Evolutionary conservation across 371 early-diverging fungal species (phyloP).

Genomic region (Rhizopus sp.): DNA sequence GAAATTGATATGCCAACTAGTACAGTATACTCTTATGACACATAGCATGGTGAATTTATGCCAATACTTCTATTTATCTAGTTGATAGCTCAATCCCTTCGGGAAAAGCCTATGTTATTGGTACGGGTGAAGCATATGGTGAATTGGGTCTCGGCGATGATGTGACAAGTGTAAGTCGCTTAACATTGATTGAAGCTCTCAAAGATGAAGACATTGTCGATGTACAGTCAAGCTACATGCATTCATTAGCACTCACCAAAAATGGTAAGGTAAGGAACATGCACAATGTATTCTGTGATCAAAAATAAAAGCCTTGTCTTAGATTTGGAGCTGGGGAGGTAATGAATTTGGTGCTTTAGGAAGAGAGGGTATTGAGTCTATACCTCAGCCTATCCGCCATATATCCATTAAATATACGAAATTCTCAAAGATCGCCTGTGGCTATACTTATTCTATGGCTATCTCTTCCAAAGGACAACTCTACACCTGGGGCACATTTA

Average conservation of each 20-base stretch:
- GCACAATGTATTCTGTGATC: neutral
- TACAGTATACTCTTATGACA: no score
- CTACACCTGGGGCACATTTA: slow-evolving; percentile 95
- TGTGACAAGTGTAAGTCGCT: slow-evolving; percentile 66
- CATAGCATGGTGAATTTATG: no score
- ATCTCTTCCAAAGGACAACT: slow-evolving; percentile 82
- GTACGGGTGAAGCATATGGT: slow-evolving; percentile 85
- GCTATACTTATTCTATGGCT: slow-evolving; percentile 89
- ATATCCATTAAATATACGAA: slow-evolving; percentile 61
- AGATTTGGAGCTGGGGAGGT: slow-evolving; percentile 94
- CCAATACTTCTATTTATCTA: no score
- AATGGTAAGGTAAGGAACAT: slow-evolving; percentile 64
- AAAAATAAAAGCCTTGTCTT: neutral
- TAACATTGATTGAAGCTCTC: slow-evolving; percentile 69
- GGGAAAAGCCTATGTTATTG: slow-evolving; percentile 87
- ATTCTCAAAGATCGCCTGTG: slow-evolving; percentile 86
- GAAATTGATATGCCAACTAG: no score
- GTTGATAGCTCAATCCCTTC: neutral
- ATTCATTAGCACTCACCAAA: slow-evolving; percentile 76
- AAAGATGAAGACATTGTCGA: slow-evolving; percentile 62
- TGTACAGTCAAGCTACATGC: slow-evolving; percentile 85
- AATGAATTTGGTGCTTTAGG: slow-evolving; percentile 97
- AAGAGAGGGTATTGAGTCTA: slow-evolving; percentile 73
- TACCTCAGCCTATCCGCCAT: slow-evolving; percentile 58
- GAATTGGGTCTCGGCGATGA: slow-evolving; percentile 92